Evolutionary conservation across 805 yeast species (phyloP), one percentile per base, ranked within the genome.

Genomic region (Kazachstania psychrophila): DNA sequence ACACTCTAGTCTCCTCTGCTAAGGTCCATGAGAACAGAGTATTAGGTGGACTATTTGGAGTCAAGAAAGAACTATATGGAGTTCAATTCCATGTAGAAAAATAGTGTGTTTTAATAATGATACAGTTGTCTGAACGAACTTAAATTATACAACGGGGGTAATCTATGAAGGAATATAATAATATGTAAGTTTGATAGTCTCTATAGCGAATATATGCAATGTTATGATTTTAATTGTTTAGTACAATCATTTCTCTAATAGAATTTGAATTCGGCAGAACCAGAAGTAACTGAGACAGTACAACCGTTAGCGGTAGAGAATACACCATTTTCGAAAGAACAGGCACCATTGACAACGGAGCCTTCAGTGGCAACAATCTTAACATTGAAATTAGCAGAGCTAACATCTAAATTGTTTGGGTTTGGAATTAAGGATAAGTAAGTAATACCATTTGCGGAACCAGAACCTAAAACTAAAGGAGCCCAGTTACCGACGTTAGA

Each of bases 401-500:
- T 6, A n/a, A 88, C 66, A 15, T 70, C 59, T 16, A 58, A 48
- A 72, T 84, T 85, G 77, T 88, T 87, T 56, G 96, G 95, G 70
- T 89, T 89, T 65, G 96, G 96, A 65, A 87, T 85, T 64, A 89
- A 69, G 6, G 96, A 85, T 52, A 89, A 65, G 73, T 85, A 88
- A 37, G 95, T 70, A 52, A 75, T 68, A 44, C 84, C 83, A 39
- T 49, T 46, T 43, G 83, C 68, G 65, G 72, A 70, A 58, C 97
- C 96, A 35, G 96, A 86, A 62, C 98, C 98, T 53, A 92, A 70
- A 66, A 80, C 84, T 49, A 89, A 70, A 52, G 97, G 97, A 47
- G 97, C 95, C 96, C 96, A 89, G 83, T 89, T 89, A 68, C 98
- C 98, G 47, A 83, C 64, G 53, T 79, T 81, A 26, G 88, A 71